Evolutionary conservation across 768 basidiomycete genomes (phyloP).

Genomic region (Suillus subluteus): DNA sequence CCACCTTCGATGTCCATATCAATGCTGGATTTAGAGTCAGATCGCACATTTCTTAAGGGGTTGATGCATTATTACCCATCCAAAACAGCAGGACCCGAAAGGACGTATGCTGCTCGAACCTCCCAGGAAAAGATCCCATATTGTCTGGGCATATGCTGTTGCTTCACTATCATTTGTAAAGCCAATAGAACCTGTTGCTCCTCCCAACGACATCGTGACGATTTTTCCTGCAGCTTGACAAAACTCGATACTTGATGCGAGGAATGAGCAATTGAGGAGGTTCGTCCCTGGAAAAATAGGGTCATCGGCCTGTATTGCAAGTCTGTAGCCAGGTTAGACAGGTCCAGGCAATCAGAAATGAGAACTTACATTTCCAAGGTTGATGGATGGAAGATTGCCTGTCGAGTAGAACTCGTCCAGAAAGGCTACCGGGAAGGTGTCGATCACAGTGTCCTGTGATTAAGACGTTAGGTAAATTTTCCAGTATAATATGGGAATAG

Average conservation of each 20-base stretch:
- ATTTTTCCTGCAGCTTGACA: slow-evolving; percentile 71
- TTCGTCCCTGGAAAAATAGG: slow-evolving; percentile 62
- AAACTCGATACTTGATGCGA: slow-evolving; percentile 62
- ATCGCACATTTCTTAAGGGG: not conserved
- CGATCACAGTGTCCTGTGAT: slow-evolving; percentile 54
- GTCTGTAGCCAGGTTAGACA: slow-evolving; percentile 40
- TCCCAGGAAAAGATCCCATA: slow-evolving; percentile 73
- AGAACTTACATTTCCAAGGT: slow-evolving; percentile 58
- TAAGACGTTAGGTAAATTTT: not conserved
- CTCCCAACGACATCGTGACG: slow-evolving; percentile 59
- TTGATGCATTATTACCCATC: slow-evolving; percentile 55
- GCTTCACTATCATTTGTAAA: slow-evolving; percentile 65
- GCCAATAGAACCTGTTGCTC: slow-evolving; percentile 62
- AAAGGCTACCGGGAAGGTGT: slow-evolving; percentile 66
- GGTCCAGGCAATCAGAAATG: not conserved
- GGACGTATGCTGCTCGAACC: slow-evolving; percentile 64
- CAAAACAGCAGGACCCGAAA: slow-evolving; percentile 69
- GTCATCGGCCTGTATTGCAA: slow-evolving; percentile 41
- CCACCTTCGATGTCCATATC: slow-evolving; percentile 57
- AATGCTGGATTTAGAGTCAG: slow-evolving; percentile 24
- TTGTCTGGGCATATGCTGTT: slow-evolving; percentile 59
- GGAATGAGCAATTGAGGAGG: slow-evolving; percentile 61
- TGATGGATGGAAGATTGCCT: slow-evolving; percentile 59
- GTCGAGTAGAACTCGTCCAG: slow-evolving; percentile 60
- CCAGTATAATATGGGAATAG: not conserved